phyloP scores from a whole-genome alignment of 352 stramenopile species.

The Phytopythium oedochilum region DNA sequence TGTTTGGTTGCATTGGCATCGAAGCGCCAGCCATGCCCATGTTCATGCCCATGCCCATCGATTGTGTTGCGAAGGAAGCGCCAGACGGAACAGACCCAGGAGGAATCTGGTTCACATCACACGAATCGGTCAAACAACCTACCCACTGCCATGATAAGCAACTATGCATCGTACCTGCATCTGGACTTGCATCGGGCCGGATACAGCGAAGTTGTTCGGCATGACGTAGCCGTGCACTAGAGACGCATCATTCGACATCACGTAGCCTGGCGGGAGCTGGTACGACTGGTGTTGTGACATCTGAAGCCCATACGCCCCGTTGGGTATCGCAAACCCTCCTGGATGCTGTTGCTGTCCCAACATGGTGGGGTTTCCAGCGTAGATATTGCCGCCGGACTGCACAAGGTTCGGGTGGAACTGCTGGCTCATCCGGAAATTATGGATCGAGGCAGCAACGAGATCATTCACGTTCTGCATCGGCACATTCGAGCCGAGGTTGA shows the following conservation, averaged over 20 bases:
- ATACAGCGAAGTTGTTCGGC: slow-evolving; percentile 26
- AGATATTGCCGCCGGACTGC: slow-evolving; percentile 12
- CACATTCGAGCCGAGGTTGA: slow-evolving; percentile 7
- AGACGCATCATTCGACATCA: slow-evolving; percentile 36
- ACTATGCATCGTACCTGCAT: slow-evolving; percentile 29
- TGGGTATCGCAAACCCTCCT: slow-evolving; percentile 23
- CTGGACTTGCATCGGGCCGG: slow-evolving; percentile 34
- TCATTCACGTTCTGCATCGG: slow-evolving; percentile 62
- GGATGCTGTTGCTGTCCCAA: slow-evolving; percentile 11
- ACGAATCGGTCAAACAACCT: no score
- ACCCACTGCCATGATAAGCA: no score
- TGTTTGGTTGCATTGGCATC: background rate
- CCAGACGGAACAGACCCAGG: slow-evolving; percentile 20
- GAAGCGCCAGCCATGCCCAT: slow-evolving; percentile 1
- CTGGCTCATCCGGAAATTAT: slow-evolving; percentile 73
- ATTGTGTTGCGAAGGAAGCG: background rate
- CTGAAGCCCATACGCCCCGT: background rate
- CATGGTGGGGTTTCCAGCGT: slow-evolving; percentile 19
- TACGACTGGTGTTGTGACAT: slow-evolving; percentile 23
- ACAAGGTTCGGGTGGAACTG: slow-evolving; percentile 35
- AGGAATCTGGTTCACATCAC: slow-evolving; percentile 12
- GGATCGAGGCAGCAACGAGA: slow-evolving; percentile 62
- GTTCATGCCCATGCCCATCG: slow-evolving; percentile 6
- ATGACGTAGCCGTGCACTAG: slow-evolving; percentile 52
- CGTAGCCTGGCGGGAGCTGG: slow-evolving; percentile 30